Percentiles rank a stretch among this genome's conserved stretches.
phyloP scores from a whole-genome alignment of 1,284 basidiomycete genomes.

The Malassezia brasiliensis region DNA sequence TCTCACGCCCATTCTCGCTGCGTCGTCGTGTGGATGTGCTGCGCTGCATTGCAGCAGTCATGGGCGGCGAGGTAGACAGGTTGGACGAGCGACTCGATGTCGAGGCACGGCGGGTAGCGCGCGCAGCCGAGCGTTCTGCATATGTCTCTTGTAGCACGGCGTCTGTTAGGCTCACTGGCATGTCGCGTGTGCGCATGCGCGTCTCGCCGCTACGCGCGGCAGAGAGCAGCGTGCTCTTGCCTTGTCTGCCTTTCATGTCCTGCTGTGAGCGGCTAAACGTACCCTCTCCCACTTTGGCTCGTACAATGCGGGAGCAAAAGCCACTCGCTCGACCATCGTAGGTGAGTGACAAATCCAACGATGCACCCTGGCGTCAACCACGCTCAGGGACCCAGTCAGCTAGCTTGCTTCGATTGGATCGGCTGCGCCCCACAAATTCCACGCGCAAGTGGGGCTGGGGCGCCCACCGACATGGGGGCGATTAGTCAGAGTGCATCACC shows the following conservation, averaged over 20 bases:
- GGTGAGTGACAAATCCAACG: too few relatives aligned
- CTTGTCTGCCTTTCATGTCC: background rate
- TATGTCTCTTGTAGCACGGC: background rate
- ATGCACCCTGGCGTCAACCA: too few relatives aligned
- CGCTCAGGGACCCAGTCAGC: too few relatives aligned
- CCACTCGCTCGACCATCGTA: background rate
- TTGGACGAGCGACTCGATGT: background rate
- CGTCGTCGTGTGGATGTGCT: background rate
- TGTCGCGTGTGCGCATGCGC: background rate
- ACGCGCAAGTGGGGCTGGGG: too few relatives aligned
- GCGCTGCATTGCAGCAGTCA: too few relatives aligned
- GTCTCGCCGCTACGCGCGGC: background rate
- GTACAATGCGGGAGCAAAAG: background rate
- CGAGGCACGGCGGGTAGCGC: background rate
- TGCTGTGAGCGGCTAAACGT: background rate
- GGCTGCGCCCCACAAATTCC: too few relatives aligned
- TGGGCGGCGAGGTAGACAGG: background rate
- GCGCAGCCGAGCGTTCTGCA: too few relatives aligned
- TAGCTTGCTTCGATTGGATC: too few relatives aligned
- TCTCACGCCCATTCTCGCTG: background rate
- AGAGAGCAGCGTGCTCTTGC: background rate
- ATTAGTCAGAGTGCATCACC: too few relatives aligned
- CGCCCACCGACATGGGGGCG: too few relatives aligned
- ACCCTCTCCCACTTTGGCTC: background rate
- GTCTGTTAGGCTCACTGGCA: constrained; percentile 1